Conservation (phyloP, 2,329 filamentous ascomycete species). For the Fusarium nisikadoi region DNA sequence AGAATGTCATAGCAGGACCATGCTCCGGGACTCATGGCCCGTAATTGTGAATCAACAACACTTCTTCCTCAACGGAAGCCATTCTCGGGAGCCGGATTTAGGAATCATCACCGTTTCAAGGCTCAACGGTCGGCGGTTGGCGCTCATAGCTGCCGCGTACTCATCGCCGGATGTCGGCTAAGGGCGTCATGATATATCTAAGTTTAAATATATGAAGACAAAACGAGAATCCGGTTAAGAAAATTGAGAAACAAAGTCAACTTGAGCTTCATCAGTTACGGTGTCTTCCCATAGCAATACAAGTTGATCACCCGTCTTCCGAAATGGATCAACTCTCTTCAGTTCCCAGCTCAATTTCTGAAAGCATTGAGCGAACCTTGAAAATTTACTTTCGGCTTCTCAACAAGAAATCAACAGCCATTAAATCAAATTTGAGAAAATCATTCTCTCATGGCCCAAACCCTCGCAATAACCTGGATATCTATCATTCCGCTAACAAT, state of each 20-base stretch:
- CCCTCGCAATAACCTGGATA: neutral
- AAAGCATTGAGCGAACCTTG: neutral
- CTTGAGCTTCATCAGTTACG: neutral
- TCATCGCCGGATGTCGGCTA: neutral
- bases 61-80: neutral
- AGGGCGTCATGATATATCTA: neutral
- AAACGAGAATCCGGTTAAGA: neutral
- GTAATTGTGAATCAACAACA: neutral
- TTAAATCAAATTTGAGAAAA: neutral
- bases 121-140: neutral
- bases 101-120: neutral
- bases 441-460: neutral
- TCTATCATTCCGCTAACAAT: neutral
- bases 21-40: neutral
- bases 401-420: neutral
- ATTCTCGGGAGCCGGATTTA: neutral
- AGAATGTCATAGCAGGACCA: neutral
- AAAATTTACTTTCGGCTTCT: neutral
- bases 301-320: accelerated
- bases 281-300: neutral
- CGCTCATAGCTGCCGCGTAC: neutral
- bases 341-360: neutral
- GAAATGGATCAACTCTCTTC: neutral
- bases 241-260: accelerated
- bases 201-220: neutral